These are phyloP conservation scores for Narthecium ossifragum DNA, from an alignment of 106 monocot species.

Conservation along the genomic window DNA sequence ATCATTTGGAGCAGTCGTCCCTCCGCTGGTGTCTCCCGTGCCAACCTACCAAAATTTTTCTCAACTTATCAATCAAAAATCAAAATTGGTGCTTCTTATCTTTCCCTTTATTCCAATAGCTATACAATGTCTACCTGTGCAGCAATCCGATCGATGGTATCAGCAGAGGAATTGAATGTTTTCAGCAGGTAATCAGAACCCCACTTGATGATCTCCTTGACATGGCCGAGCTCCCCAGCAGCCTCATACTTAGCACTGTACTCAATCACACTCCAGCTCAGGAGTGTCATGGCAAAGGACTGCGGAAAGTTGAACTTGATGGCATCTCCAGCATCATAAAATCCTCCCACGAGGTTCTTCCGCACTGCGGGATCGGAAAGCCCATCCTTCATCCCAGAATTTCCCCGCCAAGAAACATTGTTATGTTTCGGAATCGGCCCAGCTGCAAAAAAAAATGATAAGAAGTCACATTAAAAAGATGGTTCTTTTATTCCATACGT, in stretches of 20 bases:
- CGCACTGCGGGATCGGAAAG: constrained; percentile 38
- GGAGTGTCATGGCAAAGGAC: constrained; percentile 79
- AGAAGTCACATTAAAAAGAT: too few species aligned
- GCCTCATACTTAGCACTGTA: constrained; percentile 85
- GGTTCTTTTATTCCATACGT: too few species aligned
- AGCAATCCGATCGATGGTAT: constrained; percentile 63
- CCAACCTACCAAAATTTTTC: constrained; percentile 46
- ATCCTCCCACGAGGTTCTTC: constrained; percentile 66
- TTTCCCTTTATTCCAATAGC: too few species aligned
- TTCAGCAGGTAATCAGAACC: constrained; percentile 77
- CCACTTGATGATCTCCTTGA: constrained; percentile 83
- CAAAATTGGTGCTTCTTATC: too few species aligned
- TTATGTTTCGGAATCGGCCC: constrained; percentile 79
- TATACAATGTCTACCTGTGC: constrained; percentile 65
- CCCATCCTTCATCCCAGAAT: constrained; percentile 90
- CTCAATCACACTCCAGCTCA: constrained; percentile 97
- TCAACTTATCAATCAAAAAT: background rate
- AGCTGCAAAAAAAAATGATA: constrained; percentile 35
- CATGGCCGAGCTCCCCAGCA: constrained; percentile 63
- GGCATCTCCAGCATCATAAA: constrained; percentile 83
- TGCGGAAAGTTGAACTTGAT: constrained; percentile 90
- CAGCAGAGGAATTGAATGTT: constrained; percentile 82
- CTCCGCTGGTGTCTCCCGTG: constrained; percentile 33
- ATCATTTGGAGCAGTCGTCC: constrained; percentile 59
- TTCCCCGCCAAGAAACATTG: constrained; percentile 82